A percentile compares a stretch with the other conserved stretches of the same genome.
Conservation (phyloP, 345 rosid genomes). For the Nephelium lappaceum region DNA sequence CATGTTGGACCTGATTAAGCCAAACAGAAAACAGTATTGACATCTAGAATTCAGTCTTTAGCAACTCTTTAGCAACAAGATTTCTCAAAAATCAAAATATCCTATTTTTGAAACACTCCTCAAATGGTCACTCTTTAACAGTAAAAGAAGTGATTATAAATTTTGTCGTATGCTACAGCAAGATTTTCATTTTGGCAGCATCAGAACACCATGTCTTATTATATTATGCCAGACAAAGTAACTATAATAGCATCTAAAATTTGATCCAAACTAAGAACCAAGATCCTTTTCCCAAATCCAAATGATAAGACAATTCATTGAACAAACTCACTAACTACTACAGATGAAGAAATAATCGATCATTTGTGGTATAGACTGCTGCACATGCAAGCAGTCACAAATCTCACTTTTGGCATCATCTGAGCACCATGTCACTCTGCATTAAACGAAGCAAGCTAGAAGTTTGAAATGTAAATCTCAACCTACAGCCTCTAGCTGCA, state of each 20-base stretch:
- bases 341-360: neutral
- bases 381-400: neutral
- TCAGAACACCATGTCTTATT: neutral
- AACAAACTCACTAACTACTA: constrained; percentile 5
- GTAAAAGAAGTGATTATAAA: neutral
- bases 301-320: neutral
- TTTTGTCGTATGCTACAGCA: constrained; percentile 5
- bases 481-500: neutral
- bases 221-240: neutral
- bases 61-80: neutral
- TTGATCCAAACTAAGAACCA: neutral
- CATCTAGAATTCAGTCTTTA: neutral
- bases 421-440: neutral
- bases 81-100: neutral
- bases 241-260: neutral
- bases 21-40: neutral
- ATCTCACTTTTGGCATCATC: neutral
- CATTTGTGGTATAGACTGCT: neutral
- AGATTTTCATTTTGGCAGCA: constrained; percentile 5
- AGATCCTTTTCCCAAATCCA: neutral
- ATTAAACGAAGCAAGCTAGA: neutral
- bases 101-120: neutral
- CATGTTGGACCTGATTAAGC: neutral
- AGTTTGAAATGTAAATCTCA: neutral
- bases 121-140: neutral